Evolutionary conservation across 176 grass and related monocot species (phyloP).

Genomic region (Musa beccarii): DNA sequence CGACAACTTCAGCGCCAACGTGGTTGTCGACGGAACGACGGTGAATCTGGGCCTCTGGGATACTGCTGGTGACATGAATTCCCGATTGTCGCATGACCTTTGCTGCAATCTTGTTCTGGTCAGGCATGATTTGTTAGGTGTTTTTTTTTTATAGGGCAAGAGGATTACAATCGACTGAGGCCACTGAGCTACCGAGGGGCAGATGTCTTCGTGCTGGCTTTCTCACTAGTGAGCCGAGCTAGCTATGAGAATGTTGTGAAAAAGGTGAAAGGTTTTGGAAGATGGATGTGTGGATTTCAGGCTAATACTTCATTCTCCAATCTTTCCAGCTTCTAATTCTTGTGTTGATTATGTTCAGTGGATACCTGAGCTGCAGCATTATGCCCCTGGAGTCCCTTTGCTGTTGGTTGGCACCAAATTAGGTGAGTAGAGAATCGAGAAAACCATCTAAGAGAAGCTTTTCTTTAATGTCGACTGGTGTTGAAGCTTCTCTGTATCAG

Average conservation of each 20-base stretch:
- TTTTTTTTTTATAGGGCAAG: constrained; percentile 46
- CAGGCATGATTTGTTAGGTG: not conserved
- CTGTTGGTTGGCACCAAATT: constrained; percentile 81
- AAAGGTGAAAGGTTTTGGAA: constrained; percentile 35
- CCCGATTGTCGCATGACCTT: no score
- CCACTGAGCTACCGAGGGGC: constrained; percentile 78
- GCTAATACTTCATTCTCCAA: not conserved
- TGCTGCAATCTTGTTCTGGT: not conserved
- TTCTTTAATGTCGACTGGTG: no score
- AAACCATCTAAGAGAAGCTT: no score
- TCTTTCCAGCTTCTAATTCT: not conserved
- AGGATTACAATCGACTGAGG: constrained; percentile 87
- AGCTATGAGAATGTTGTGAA: constrained; percentile 91
- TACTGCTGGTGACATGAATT: constrained; percentile 44
- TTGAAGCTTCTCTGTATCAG: no score
- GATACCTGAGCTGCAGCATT: constrained; percentile 84
- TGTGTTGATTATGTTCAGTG: constrained; percentile 38
- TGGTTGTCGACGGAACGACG: constrained; percentile 64
- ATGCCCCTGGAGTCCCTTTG: constrained; percentile 67
- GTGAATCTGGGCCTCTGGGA: constrained; percentile 93
- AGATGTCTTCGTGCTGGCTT: constrained; percentile 80
- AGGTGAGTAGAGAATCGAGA: constrained; percentile 29
- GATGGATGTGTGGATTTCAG: not conserved
- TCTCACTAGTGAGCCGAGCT: constrained; percentile 81
- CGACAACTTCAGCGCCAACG: constrained; percentile 87